Base-by-base conservation (phyloP, 257 asterid species). In the Nicotiana paniculata region DNA sequence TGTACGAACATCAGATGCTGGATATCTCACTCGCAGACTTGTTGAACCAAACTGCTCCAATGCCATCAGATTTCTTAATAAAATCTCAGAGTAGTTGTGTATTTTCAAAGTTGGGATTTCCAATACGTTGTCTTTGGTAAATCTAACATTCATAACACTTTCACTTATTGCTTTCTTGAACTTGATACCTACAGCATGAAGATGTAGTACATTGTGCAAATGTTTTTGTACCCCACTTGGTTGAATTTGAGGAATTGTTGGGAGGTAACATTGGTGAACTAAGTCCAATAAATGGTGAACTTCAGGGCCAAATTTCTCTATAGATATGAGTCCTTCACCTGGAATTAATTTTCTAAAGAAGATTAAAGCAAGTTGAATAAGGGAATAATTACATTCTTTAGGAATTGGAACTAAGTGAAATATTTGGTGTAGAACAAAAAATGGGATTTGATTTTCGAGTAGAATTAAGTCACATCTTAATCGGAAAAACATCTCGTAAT, bases 361-460 rank as follows among this genome's bases (percentile, higher is more conserved):
- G 48, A n/a, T 26, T 61, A 87, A 70, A 46, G 90, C 82, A 43
- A 91, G 92, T 51, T 86, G 88, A 3, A 43, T 46, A 53, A 91
- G 90, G 17, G 95, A 81, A 15, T 61, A 32, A 7, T 64, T 77
- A 32, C 85, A 81, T 32, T 66, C 82, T 33, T 57, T 83, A 1
- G 93, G 91, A 10, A 88, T 82, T 1, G 90, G 92, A 43, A 90
- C 83, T 37, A 89, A 26, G 75, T 84, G 72, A 33, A 86, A 91
- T 4, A 91, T 79, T 30, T 85, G 83, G 9, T 90, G 89, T 16
- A 91, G 90, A 61, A 91, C 39, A 82, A 90, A 86, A 39, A 88
- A 90, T 0, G 95, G 95, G 28, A 90, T 21, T 24, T 91, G 93
- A 43, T 91, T 91, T 82, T 91, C 93, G 4, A 83, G 84, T 85